Evolutionary conservation across 257 asterid genomes (phyloP), one percentile per base, ranked within the genome.

Genomic region (Solanum pinnatisectum): DNA sequence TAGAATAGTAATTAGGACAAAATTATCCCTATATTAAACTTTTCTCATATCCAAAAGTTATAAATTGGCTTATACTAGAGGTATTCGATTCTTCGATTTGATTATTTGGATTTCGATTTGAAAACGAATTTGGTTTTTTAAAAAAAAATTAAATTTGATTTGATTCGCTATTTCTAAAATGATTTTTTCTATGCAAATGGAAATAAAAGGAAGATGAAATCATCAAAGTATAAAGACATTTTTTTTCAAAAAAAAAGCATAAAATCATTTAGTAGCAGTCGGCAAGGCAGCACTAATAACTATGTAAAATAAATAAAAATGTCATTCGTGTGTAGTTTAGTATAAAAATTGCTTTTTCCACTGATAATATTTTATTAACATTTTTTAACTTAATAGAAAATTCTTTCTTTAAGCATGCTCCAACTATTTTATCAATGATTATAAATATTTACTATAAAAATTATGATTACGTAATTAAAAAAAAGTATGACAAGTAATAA

Each of bases 291-390:
- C 36, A 67, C 36, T 67, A 27, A 18, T 23, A 16, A 52, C 22
- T 52, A 52, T 16, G n/a, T 52, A 52, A 52, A 52, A 52, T 52
- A 1, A 52, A 52, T 2, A 52, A 52, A 52, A 52, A 52, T 52
- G 1, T 52, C n/a, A 18, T 18, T 52, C 0, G 20, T 49, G 22
- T 49, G 0, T 52, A 52, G 0, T 52, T 52, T 52, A 0, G 23
- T 52, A 52, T 0, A 52, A 52, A 52, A 52, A 52, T 16, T 52
- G 63, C 0, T 2, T 8, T 52, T 16, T 52, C 8, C 23, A 52
- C 3, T 52, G 60, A 18, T 52, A 2, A 52, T 52, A 52, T 52
- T 6, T 16, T 52, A 16, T 18, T 6, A 52, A 52, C 23, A 52
- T 52, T 52, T 52, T 52, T 52, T 18, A 18, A 52, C 18, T 18